These are phyloP conservation scores for Zygnema cylindricum DNA, from an alignment of 139 green algal species.

Conservation along the genomic window DNA sequence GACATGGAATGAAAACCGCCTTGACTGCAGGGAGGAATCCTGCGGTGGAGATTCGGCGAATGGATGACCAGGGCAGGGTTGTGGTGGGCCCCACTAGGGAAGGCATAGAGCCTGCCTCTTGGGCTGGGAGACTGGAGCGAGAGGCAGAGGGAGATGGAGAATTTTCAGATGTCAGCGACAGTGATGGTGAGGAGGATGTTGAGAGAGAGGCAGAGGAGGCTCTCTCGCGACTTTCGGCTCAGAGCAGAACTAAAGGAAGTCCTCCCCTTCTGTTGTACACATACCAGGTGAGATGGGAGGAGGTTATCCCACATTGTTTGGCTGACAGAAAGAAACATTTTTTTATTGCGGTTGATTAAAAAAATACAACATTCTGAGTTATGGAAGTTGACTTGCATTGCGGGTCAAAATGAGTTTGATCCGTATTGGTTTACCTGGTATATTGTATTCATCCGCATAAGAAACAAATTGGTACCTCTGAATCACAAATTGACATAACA, in stretches of 20 bases:
- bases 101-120: neutral
- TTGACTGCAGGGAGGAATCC: neutral
- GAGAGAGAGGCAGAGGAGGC: neutral
- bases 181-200: neutral
- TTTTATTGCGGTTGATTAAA: no score
- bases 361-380: no score
- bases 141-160: neutral
- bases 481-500: no score
- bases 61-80: constrained; percentile 17
- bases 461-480: no score
- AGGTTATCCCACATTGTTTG: no score
- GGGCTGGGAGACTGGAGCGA: neutral
- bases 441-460: no score
- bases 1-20: no score
- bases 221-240: neutral
- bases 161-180: neutral
- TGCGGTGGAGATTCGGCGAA: constrained; percentile 31
- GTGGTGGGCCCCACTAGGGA: neutral
- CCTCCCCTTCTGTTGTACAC: constrained; percentile 12
- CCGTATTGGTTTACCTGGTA: no score
- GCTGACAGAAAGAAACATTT: no score
- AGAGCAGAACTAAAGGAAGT: neutral
- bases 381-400: no score
- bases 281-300: constrained; percentile 16
- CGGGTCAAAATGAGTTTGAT: no score